Conservation (phyloP, 2,329 filamentous ascomycete species). For the Phyllosticta citriasiana region DNA sequence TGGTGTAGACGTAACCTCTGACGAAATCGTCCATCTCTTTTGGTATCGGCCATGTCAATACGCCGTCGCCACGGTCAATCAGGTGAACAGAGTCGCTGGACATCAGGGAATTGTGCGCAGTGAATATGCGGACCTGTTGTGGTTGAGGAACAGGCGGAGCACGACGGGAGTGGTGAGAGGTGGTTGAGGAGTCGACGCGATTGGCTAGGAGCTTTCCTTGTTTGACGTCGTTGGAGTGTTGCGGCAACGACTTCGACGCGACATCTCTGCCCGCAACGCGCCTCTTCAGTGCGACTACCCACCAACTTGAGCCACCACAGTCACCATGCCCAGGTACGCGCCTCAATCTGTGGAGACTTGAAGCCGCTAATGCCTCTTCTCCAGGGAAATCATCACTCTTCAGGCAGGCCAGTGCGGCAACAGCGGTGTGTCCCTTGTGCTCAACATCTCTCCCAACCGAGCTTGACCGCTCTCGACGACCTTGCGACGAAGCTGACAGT, state of each 20-base stretch:
- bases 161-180: background rate
- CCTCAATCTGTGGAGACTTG: background rate
- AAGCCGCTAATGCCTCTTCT: background rate
- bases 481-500: background rate
- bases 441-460: constrained; percentile 5
- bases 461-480: background rate
- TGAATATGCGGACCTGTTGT: background rate
- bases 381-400: constrained; percentile 96
- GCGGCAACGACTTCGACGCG: constrained; percentile 2
- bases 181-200: background rate
- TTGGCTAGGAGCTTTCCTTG: background rate
- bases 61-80: background rate
- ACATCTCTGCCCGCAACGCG: constrained; percentile 6
- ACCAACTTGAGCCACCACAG: constrained; percentile 12
- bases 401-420: constrained; percentile 99
- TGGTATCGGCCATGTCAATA: background rate
- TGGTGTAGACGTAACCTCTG: background rate
- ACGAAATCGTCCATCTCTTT: background rate
- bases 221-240: background rate
- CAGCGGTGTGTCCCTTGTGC: constrained; percentile 62
- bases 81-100: background rate
- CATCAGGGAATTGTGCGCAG: background rate
- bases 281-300: constrained; percentile 1
- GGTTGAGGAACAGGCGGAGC: background rate
- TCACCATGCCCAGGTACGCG: constrained; percentile 28